These are phyloP conservation scores for Effrenium voratum DNA, from an alignment of 73 alveolate species.

Conservation along the genomic window DNA sequence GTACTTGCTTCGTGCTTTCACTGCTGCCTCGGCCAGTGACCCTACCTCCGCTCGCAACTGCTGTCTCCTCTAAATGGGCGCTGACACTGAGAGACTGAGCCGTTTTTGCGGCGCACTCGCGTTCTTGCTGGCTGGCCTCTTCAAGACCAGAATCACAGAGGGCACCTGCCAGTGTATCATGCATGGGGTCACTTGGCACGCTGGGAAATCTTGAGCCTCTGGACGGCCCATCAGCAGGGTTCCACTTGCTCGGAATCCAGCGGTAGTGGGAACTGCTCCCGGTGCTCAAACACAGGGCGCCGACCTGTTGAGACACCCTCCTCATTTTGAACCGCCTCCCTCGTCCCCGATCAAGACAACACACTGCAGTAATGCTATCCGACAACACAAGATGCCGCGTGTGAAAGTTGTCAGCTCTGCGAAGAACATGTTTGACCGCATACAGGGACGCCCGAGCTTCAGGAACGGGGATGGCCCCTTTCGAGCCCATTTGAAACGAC, in stretches of 20 bases:
- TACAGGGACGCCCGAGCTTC: conserved; percentile 12
- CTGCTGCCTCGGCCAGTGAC: background rate
- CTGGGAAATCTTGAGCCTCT: conserved; percentile 9
- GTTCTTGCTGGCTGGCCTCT: background rate
- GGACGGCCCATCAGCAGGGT: conserved; percentile 28
- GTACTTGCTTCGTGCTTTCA: background rate
- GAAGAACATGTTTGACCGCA: background rate
- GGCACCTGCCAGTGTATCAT: background rate
- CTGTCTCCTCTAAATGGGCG: background rate
- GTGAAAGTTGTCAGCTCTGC: background rate
- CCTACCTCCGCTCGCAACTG: background rate
- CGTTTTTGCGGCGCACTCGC: background rate
- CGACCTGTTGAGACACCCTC: conserved; percentile 1
- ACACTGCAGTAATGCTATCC: background rate
- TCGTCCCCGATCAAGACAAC: background rate
- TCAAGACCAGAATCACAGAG: background rate
- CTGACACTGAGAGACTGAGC: background rate
- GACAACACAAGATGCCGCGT: background rate
- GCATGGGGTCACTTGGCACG: background rate
- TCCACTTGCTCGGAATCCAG: conserved; percentile 15
- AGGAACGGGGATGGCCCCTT: background rate
- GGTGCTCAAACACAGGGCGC: background rate
- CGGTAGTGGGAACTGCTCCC: background rate
- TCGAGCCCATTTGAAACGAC: background rate
- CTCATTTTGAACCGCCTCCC: background rate